phyloP scores from a whole-genome alignment of 345 rosid species.

The Firmiana major region DNA sequence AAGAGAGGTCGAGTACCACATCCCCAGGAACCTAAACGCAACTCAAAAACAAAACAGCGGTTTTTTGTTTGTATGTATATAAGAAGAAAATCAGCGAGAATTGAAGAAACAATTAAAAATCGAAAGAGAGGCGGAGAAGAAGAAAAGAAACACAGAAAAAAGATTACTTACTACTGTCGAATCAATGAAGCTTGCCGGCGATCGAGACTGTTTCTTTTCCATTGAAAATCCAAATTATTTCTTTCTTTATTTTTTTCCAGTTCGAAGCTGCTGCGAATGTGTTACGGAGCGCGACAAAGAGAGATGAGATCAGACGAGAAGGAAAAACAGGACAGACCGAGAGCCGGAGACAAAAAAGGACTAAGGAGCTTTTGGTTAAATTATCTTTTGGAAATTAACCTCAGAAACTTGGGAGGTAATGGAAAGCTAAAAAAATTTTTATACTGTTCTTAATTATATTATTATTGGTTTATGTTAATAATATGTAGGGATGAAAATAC shows the following conservation, averaged over 20 bases:
- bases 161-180: slow-evolving; percentile 45
- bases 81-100: background rate
- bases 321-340: too few species aligned
- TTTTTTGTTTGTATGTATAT: background rate
- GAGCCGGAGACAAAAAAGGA: too few species aligned
- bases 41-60: background rate
- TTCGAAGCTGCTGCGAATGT: background rate
- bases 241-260: background rate
- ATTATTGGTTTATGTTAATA: too few species aligned
- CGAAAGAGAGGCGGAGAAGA: background rate
- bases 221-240: slow-evolving; percentile 11
- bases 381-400: too few species aligned
- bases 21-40: slow-evolving; percentile 76
- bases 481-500: too few species aligned
- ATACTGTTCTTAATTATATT: too few species aligned
- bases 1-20: slow-evolving; percentile 69
- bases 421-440: too few species aligned
- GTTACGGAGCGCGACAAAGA: too few species aligned
- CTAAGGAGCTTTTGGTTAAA: too few species aligned
- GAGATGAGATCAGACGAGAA: too few species aligned
- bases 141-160: background rate
- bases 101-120: background rate
- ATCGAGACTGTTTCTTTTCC: slow-evolving; percentile 34
- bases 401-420: too few species aligned
- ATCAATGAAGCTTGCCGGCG: slow-evolving; percentile 43